Evolutionary conservation across 495 filamentous ascomycete species (phyloP), one percentile per base, ranked within the genome.

Genomic region (Penicillium silybi): DNA sequence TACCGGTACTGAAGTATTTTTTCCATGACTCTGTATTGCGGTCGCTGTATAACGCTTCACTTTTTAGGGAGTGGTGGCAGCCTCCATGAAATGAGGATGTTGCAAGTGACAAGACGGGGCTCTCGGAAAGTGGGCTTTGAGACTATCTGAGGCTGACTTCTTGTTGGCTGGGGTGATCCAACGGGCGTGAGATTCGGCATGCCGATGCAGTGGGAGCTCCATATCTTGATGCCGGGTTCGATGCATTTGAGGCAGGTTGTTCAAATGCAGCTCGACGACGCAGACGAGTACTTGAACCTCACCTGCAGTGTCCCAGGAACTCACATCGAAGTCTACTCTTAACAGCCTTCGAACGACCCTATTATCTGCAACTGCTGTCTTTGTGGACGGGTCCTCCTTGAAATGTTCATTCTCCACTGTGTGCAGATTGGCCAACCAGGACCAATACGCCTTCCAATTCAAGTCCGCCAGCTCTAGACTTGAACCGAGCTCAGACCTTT

Each of bases 1-100:
- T 58, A 56, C 61, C 55, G 52, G 58, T 57, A 57, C 40, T 37
- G 44, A 45, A 48, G 23, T 52, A 37, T 53, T 56, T 50, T 55
- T 8, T 16, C 9, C 26, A 32, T 32, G 13, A 32, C 29, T 32
- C 3, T 8, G 11, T 32, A 13, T 32, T 13, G 3, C 9, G 1
- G 3, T 10, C 29, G 29, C 29, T 13, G 3, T 32, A 32, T 13
- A 10, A 10, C 10, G 11, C 22, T 23, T 6, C 13, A 32, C 29
- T 32, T 10, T 13, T 13, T 32, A 3, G 1, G 29, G 29, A 32
- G 29, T 13, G 29, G 29, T 32, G 29, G 29, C 29, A 32, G 11
- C 29, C 29, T 10, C 10, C 29, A 32, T 13, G 26, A 6, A 32
- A 11, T 32, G 29, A 32, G 29, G 10, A 32, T 32, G 29, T 32